These are phyloP conservation scores for Phlyctochytrium arcticum DNA, from an alignment of 192 early-diverging fungal species.

Conservation along the genomic window DNA sequence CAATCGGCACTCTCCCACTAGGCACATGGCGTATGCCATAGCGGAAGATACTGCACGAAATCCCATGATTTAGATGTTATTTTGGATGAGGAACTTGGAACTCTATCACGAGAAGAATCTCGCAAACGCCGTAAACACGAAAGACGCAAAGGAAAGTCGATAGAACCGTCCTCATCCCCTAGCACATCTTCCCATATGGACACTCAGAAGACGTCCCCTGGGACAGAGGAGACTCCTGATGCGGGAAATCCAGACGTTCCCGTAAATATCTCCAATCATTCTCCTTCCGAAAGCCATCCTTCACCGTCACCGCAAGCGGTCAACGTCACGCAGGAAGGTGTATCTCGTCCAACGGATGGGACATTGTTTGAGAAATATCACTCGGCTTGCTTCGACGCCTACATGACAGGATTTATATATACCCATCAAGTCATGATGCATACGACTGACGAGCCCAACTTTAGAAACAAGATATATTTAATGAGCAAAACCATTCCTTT, in stretches of 20 bases:
- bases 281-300: constrained; percentile 1
- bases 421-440: constrained; percentile 48
- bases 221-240: constrained; percentile 14
- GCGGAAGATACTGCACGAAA: constrained; percentile 59
- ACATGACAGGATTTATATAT: constrained; percentile 92
- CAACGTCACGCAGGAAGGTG: too few species aligned
- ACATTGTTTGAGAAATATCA: constrained; percentile 64
- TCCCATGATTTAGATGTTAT: constrained; percentile 89
- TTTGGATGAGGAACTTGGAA: constrained; percentile 66
- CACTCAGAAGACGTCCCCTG: too few species aligned
- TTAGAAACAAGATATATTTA: constrained; percentile 75
- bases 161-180: too few species aligned
- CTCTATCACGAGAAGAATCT: constrained; percentile 29
- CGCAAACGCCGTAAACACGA: constrained; percentile 3
- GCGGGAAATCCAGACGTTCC: not conserved
- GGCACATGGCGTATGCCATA: constrained; percentile 75
- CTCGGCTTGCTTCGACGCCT: constrained; percentile 91
- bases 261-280: constrained; percentile 2
- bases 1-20: constrained; percentile 26
- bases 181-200: too few species aligned
- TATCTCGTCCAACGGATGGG: not conserved
- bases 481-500: constrained; percentile 77
- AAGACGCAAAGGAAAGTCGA: not conserved
- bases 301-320: constrained; percentile 5
- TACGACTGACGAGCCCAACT: constrained; percentile 1